Percentiles rank a stretch among this genome's conserved stretches.
Conservation (phyloP, 257 asterid species). For the Solanum pennellii region DNA sequence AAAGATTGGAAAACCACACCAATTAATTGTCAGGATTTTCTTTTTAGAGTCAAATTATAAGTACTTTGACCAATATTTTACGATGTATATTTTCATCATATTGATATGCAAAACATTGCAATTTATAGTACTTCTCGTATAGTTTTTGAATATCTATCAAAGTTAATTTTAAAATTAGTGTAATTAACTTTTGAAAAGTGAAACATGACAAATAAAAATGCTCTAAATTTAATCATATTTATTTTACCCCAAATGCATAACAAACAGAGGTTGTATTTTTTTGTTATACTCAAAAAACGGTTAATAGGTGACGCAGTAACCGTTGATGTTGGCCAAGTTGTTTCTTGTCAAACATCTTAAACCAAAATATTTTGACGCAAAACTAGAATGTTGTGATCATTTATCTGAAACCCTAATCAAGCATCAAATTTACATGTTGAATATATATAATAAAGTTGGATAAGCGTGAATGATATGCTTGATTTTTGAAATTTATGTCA, state of each 20-base stretch:
- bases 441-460: neutral
- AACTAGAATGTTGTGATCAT: neutral
- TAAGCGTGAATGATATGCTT: neutral
- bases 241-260: no score
- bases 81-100: no score
- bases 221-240: neutral
- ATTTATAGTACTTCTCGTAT: no score
- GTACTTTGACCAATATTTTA: no score
- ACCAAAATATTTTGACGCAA: neutral
- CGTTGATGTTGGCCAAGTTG: conserved; percentile 3
- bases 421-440: neutral
- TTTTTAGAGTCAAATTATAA: no score
- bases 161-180: no score
- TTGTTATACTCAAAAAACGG: neutral
- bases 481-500: conserved; percentile 4
- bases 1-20: neutral
- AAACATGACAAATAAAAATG: neutral
- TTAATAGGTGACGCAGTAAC: conserved; percentile 13
- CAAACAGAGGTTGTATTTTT: neutral
- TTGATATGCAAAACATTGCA: no score
- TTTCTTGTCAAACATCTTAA: neutral
- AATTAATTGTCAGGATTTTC: no score
- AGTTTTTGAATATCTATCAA: no score
- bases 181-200: no score
- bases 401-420: conserved; percentile 2